Conservation (phyloP, 805 yeast species). For the Yarrowia divulgata region DNA sequence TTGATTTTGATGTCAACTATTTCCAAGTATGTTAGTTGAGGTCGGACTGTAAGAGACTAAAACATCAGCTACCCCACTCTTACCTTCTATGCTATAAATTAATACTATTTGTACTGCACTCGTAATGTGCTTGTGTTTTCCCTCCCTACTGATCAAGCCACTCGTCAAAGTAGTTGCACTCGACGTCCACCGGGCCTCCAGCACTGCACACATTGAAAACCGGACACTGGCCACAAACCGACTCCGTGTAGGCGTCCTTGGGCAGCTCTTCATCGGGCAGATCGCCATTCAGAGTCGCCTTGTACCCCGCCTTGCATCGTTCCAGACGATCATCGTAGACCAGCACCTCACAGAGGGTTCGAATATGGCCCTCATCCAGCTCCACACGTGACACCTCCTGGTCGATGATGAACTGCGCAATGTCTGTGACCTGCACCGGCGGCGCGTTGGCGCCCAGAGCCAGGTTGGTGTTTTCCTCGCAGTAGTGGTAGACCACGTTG, state of each 20-base stretch:
- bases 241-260: constrained; percentile 45
- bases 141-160: constrained; percentile 45
- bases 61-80: neutral
- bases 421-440: constrained; percentile 59
- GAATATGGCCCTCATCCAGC: constrained; percentile 72
- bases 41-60: too few relatives aligned
- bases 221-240: constrained; percentile 50
- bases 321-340: constrained; percentile 88
- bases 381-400: constrained; percentile 85
- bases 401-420: constrained; percentile 72
- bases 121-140: too few relatives aligned
- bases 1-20: too few relatives aligned
- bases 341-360: constrained; percentile 85
- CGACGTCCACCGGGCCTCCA: constrained; percentile 49
- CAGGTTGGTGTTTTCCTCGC: constrained; percentile 52
- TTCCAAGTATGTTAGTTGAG: too few relatives aligned
- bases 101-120: constrained; percentile 19
- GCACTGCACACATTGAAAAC: constrained; percentile 47
- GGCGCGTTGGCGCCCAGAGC: constrained; percentile 69
- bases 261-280: constrained; percentile 40
- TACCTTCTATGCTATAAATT: constrained; percentile 22
- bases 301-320: constrained; percentile 61
- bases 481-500: constrained; percentile 86
- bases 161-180: constrained; percentile 50
- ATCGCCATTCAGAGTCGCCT: constrained; percentile 46